A percentile compares a stretch with the other conserved stretches of the same genome.
phyloP scores from a whole-genome alignment of 1,284 basidiomycete genomes.

The Tilletia indica region DNA sequence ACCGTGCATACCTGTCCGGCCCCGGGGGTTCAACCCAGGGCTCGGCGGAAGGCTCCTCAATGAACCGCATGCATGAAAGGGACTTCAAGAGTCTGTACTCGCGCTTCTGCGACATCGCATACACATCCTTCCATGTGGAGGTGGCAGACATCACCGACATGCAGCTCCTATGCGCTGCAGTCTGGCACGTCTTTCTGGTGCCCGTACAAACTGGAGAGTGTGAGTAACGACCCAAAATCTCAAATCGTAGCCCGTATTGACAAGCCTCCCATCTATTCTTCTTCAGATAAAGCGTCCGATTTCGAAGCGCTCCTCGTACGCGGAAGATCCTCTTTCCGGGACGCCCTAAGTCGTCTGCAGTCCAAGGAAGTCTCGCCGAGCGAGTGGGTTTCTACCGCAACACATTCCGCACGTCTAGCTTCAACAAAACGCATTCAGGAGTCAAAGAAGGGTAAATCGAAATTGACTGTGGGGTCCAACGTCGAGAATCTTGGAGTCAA shows the following conservation, averaged over 20 bases:
- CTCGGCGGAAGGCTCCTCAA: too few species aligned
- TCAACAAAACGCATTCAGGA: too few species aligned
- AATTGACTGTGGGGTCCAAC: not conserved
- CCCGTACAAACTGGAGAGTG: conserved; percentile 35
- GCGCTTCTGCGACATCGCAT: conserved; percentile 36
- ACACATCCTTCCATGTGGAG: conserved; percentile 40
- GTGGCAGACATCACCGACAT: conserved; percentile 44
- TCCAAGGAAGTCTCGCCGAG: conserved; percentile 36
- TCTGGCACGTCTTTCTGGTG: conserved; percentile 45
- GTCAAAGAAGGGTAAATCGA: too few species aligned
- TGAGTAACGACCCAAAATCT: not conserved
- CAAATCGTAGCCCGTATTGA: too few species aligned
- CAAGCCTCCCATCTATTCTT: too few species aligned
- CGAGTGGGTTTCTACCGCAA: conserved; percentile 34
- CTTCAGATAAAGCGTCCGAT: not conserved
- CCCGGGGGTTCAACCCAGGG: too few species aligned
- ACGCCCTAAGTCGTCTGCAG: conserved; percentile 42
- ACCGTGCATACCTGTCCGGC: too few species aligned
- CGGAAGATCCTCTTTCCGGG: conserved; percentile 33
- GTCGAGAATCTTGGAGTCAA: not conserved
- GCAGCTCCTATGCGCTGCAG: conserved; percentile 33
- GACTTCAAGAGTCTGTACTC: conserved; percentile 28
- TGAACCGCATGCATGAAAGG: too few species aligned
- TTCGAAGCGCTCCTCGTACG: conserved; percentile 32
- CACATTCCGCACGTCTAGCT: too few species aligned